Evolutionary conservation across 169 alveolate species (phyloP), one percentile per base, ranked within the genome.

Genomic region (Plasmodium gaboni): DNA sequence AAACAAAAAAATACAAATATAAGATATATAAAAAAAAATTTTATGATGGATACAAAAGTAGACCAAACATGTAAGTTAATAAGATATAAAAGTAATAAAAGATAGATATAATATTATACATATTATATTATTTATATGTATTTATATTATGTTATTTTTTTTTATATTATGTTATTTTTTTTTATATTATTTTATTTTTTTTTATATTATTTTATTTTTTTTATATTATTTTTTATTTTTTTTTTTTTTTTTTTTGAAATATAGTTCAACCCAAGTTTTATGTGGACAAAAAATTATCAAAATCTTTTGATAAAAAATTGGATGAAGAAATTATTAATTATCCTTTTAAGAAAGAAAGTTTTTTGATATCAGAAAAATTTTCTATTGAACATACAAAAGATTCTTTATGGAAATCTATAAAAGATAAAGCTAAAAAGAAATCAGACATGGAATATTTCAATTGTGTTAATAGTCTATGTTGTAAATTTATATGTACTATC

Each of bases 341-440:
- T 65, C 55, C 61, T 12, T 22, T 57, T 46, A 32, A 64, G 5
- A 74, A 48, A 51, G 65, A 55, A 22, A 17, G 24, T 17, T 64
- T 69, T 50, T 24, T 64, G 48, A 59, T 46, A 4, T 22, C 65
- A 15, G 53, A 65, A 78, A 78, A 78, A 78, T 32, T 10, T n/a
- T 9, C 28, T 24, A 17, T 50, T 78, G 70, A 59, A 6, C 51
- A 78, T 26, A 22, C 46, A 70, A 67, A 53, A 65, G 51, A 65
- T 17, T 65, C 64, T 65, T 78, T 67, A 50, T 78, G 89, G 89
- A 48, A 17, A 78, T 48, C 15, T 12, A 46, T 65, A 68, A 78
- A 78, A 17, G 76, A 78, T 24, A 53, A 51, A 22, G 89, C 78
- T 9, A 78, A 65, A 19, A 53, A 59, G 46, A 53, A 69, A 78